Conservation (phyloP, 139 green algal genomes). For the Choricystis sp. region DNA sequence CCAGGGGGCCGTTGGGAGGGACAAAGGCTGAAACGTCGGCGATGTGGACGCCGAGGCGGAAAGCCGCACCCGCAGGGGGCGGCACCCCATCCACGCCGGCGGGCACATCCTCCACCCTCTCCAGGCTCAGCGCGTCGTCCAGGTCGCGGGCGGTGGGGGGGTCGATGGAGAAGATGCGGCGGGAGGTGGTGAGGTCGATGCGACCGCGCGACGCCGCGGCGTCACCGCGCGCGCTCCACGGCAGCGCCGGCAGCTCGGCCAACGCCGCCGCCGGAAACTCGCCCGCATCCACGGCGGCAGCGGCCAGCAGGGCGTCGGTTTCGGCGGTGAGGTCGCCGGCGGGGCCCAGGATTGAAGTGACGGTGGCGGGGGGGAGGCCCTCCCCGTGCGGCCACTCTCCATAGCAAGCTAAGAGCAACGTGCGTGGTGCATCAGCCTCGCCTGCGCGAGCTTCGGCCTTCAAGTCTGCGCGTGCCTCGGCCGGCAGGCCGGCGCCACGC, state of each 20-base stretch:
- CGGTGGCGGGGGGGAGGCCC: constrained; percentile 11
- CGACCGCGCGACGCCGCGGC: constrained; percentile 37
- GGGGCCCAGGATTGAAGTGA: constrained; percentile 35
- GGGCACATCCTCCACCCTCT: constrained; percentile 14
- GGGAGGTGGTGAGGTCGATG: constrained; percentile 43
- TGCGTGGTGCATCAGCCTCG: constrained; percentile 1
- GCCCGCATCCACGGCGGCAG: constrained; percentile 11
- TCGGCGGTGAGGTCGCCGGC: constrained; percentile 22
- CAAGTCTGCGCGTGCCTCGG: constrained; percentile 12
- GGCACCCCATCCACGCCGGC: background rate
- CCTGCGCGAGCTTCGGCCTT: constrained; percentile 6
- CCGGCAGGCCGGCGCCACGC: constrained; percentile 10
- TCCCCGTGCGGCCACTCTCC: constrained; percentile 12
- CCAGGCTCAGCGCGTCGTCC: constrained; percentile 75
- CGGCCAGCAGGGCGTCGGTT: constrained; percentile 11
- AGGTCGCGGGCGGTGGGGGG: constrained; percentile 62
- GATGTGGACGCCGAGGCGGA: constrained; percentile 74
- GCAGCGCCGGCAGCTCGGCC: constrained; percentile 58
- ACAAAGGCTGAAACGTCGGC: constrained; percentile 78
- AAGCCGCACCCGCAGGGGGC: constrained; percentile 4
- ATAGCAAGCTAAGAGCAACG: constrained; percentile 19
- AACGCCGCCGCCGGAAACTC: constrained; percentile 39
- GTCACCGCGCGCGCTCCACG: constrained; percentile 58
- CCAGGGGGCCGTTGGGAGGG: constrained; percentile 42
- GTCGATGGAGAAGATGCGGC: constrained; percentile 67